Base-by-base conservation (phyloP, 2,329 filamentous ascomycete genomes). In the Ophiostoma populinum region DNA sequence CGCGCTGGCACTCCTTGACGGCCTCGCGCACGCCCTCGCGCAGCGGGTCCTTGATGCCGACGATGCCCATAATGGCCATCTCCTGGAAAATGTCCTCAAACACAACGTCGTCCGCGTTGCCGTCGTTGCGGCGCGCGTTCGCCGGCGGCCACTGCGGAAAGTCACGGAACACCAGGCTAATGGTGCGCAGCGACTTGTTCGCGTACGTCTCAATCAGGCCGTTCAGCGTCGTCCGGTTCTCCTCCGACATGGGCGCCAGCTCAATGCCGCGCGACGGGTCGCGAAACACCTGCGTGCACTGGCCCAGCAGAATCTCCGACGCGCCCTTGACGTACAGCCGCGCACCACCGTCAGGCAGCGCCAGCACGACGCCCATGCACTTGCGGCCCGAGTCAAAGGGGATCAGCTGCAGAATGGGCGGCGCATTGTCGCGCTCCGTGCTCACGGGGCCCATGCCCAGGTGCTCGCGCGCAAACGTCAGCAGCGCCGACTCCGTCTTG, bases 141-240 rank as follows among this genome's bases (percentile, higher is more conserved):
- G 62, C 67, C 5, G 83, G 83, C 21, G 86, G 85, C 85, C 85
- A 93, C 35, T 70, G 67, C 17, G 80, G 70, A 45, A 90, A 92
- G 46, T 93, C 85, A 37, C 75, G 77, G 55, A 83, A 92, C 35
- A 83, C 64, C 43, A 92, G 67, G 28, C 76, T 81, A 45, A 93
- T 92, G 2, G 85, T 92, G 42, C 85, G 72, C 21, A 93, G 64
- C 7, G 83, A 92, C 13, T 77, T 68, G 18, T 69, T 72, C 8
- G 85, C 85, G 50, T 92, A 93, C 31, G 65, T 68, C 42, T 75
- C 71, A 45, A 92, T 92, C 32, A 83, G 62, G 16, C 63, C 58
- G 43, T 70, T 67, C 42, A 93, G 51, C 7, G 57, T 64, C 41
- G 66, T 55, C 35, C 60, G 59, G 43, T 75, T 69, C 29, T 68